phyloP scores from a whole-genome alignment of 352 stramenopile species.

The Phytophthora pinifolia region DNA sequence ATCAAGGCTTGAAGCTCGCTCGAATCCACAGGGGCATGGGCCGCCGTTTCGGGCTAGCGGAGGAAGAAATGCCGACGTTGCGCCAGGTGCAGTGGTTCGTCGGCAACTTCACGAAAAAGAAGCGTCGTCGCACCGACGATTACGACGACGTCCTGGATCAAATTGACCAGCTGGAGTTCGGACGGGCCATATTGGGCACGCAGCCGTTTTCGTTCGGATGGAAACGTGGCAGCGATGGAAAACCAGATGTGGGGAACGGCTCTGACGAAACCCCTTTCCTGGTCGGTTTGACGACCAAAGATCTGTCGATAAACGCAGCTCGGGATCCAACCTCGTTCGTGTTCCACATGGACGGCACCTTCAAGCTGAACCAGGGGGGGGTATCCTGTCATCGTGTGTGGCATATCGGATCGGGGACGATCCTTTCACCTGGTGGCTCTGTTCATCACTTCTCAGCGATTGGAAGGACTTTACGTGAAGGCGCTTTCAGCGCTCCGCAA shows the following conservation, averaged over 20 bases:
- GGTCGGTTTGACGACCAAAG: slow-evolving; percentile 4
- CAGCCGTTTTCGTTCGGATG: slow-evolving; percentile 5
- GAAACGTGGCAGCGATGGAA: background rate
- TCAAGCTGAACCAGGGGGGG: no score
- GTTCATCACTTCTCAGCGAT: slow-evolving; percentile 8
- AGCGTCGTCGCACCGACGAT: background rate
- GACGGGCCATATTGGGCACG: background rate
- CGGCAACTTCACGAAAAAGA: no score
- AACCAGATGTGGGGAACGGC: slow-evolving; percentile 1
- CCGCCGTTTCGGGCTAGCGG: background rate
- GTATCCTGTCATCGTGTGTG: no score
- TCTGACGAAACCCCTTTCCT: slow-evolving; percentile 8
- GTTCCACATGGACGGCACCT: slow-evolving; percentile 23
- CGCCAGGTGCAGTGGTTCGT: no score
- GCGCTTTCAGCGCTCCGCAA: background rate
- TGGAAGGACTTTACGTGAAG: background rate
- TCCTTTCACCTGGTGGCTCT: slow-evolving; percentile 19
- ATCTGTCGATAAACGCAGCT: background rate
- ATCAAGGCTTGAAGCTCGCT: background rate
- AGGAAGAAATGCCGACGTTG: no score
- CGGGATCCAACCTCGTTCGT: slow-evolving; percentile 4
- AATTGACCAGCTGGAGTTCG: background rate
- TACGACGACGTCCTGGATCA: background rate
- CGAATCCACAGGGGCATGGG: background rate
- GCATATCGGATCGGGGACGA: no score